These are phyloP conservation scores for Salvia sclarea DNA, from an alignment of 305 asterid species.

Conservation along the genomic window DNA sequence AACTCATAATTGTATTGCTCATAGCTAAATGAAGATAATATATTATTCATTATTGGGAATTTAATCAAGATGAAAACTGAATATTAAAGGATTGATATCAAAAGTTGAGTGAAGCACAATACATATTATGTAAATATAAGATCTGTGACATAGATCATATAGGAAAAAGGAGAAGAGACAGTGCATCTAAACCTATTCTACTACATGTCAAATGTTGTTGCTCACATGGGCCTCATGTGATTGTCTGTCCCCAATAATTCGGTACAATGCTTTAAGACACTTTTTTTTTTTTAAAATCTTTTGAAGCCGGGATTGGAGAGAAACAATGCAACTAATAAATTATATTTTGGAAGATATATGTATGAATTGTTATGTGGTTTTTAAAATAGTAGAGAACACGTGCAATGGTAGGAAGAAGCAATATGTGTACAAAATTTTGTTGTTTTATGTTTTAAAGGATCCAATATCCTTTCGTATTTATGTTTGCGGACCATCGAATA, in stretches of 20 bases:
- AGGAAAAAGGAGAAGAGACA: background rate
- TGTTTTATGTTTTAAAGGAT: too few relatives aligned
- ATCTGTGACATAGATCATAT: background rate
- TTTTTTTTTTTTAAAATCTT: background rate
- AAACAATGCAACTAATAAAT: too few relatives aligned
- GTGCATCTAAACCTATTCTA: constrained; percentile 1
- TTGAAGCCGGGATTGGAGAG: background rate
- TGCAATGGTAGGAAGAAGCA: background rate
- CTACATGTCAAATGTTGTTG: constrained; percentile 10
- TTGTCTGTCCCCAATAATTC: constrained; percentile 13
- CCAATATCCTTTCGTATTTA: too few relatives aligned
- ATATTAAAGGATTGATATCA: background rate
- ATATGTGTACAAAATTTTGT: background rate
- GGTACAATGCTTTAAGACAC: constrained; percentile 14
- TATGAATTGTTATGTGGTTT: too few relatives aligned
- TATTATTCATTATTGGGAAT: background rate
- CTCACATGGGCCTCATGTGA: constrained; percentile 21
- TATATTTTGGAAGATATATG: background rate
- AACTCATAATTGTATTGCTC: too few relatives aligned
- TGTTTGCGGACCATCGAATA: too few relatives aligned
- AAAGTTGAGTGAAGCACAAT: background rate
- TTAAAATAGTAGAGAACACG: background rate
- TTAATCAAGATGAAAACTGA: background rate
- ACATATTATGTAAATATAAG: background rate
- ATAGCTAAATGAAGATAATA: too few relatives aligned